Base-by-base conservation (phyloP, 768 basidiomycete genomes). In the Suillus hirtellus region DNA sequence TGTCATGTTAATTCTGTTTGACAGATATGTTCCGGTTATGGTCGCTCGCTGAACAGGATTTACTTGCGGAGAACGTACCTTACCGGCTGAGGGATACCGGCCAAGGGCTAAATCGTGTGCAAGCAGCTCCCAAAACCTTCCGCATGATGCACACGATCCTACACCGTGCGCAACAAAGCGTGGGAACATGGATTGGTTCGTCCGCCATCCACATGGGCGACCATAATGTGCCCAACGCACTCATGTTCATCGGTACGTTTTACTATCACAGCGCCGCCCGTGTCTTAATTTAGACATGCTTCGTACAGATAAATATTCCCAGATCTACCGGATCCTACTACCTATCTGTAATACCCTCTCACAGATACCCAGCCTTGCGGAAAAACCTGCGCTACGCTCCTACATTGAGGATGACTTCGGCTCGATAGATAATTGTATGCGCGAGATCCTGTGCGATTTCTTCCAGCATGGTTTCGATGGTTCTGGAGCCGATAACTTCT, bases 191-290 rank as follows among this genome's bases (percentile, higher is more conserved):
- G 93, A 84, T 93, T 62, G 93, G 93, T 47, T 93, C 88, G 12
- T 90, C 89, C 60, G 92, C 92, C 67, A 92, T 93, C 65, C 92
- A 94, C 75, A 92, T 93, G 92, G 92, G 92, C 58, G 93, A 94
- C 70, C 93, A 86, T 70, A 86, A 81, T 42, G 79, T 80, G 27
- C 80, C 80, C 15, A 75, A 75, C 64, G 90, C 93, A 3, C 81
- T 94, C 56, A 86, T 94, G 77, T 94, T 95, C 82, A 93, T 94
- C 68, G 91, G 84, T 82, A 67, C 63, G 70, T 54, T 3, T 17
- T 43, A 35, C 31, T 7, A 14, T 44, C 12, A 60, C 2, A 24
- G 42, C 21, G 3, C 59, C 17, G 2, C 6, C 17, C 12, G 38
- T 14, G 9, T 31, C n/a, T 35, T 50, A 42, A 21, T 40, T 35